A percentile compares a stretch with the other conserved stretches of the same genome.
These are phyloP conservation scores for Cytospora leucostoma DNA, from an alignment of 2,329 filamentous ascomycete genomes.

Conservation along the genomic window DNA sequence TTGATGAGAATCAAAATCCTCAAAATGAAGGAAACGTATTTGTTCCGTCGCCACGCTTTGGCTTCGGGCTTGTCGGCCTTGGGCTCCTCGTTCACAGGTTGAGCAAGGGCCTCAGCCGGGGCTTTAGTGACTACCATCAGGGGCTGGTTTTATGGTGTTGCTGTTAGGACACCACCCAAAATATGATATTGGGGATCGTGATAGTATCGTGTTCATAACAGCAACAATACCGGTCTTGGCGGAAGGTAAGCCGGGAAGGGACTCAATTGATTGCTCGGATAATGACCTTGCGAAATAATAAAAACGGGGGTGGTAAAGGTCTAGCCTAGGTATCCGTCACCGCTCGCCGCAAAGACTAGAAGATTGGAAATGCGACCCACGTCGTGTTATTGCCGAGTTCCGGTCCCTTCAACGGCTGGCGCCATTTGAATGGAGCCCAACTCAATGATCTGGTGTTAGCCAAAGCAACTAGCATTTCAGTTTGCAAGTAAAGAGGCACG, in stretches of 20 bases:
- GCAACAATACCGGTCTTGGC: not conserved
- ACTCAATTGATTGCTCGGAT: not conserved
- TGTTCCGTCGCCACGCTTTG: conserved; percentile 5
- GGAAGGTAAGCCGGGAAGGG: not conserved
- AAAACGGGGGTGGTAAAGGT: conserved; percentile 2
- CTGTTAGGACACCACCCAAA: conserved; percentile 11
- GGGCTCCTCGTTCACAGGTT: not conserved
- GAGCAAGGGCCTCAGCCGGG: not conserved
- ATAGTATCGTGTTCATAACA: conserved; percentile 22
- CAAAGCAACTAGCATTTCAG: not conserved
- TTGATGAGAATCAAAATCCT: conserved; percentile 39
- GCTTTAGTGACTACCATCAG: conserved; percentile 25
- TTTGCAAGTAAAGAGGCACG: not conserved
- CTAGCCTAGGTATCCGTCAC: conserved; percentile 6
- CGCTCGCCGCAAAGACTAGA: not conserved
- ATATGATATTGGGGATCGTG: not conserved
- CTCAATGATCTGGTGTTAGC: not conserved
- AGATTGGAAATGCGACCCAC: conserved; percentile 15
- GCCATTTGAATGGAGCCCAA: conserved; percentile 4
- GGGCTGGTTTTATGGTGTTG: conserved; percentile 5
- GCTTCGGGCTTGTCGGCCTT: not conserved
- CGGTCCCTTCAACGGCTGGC: conserved; percentile 16
- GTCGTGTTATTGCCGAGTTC: conserved; percentile 26
- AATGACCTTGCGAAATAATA: conserved; percentile 5
- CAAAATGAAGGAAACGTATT: conserved; percentile 3